These are phyloP conservation scores for Tilletia walkeri DNA, from an alignment of 1,284 basidiomycete species.

Conservation along the genomic window DNA sequence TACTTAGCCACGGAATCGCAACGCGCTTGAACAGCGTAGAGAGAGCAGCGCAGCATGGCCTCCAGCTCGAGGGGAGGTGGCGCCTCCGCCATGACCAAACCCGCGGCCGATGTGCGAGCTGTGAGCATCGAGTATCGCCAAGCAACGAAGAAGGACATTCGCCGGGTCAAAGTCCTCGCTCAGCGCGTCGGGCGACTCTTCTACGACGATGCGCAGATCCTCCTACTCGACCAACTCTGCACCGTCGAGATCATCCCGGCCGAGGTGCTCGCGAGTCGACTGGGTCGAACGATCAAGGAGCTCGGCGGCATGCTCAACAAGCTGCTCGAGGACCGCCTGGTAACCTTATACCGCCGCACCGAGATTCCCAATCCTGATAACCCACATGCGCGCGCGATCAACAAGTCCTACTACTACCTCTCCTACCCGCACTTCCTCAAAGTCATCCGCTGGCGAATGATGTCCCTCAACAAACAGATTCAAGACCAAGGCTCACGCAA, in stretches of 20 bases:
- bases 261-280: constrained; percentile 81
- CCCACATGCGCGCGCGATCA: background rate
- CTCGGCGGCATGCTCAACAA: constrained; percentile 85
- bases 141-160: constrained; percentile 45
- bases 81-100: too few species aligned
- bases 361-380: constrained; percentile 33
- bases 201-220: constrained; percentile 86
- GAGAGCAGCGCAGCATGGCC: too few species aligned
- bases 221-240: constrained; percentile 88
- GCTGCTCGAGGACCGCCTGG: constrained; percentile 76
- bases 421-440: constrained; percentile 94
- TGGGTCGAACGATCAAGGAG: constrained; percentile 88
- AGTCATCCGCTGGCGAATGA: constrained; percentile 94
- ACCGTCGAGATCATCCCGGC: constrained; percentile 90
- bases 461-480: constrained; percentile 86
- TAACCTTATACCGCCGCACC: constrained; percentile 56
- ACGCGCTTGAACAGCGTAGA: too few species aligned
- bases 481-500: constrained; percentile 64
- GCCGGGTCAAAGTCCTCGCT: constrained; percentile 63
- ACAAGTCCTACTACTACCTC: constrained; percentile 80
- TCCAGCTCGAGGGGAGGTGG: too few species aligned
- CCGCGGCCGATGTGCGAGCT: background rate
- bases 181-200: constrained; percentile 90
- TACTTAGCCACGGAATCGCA: too few species aligned
- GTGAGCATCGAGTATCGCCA: constrained; percentile 1